phyloP scores from a whole-genome alignment of 2,329 filamentous ascomycete species.

The Pseudohalonectria lignicola region DNA sequence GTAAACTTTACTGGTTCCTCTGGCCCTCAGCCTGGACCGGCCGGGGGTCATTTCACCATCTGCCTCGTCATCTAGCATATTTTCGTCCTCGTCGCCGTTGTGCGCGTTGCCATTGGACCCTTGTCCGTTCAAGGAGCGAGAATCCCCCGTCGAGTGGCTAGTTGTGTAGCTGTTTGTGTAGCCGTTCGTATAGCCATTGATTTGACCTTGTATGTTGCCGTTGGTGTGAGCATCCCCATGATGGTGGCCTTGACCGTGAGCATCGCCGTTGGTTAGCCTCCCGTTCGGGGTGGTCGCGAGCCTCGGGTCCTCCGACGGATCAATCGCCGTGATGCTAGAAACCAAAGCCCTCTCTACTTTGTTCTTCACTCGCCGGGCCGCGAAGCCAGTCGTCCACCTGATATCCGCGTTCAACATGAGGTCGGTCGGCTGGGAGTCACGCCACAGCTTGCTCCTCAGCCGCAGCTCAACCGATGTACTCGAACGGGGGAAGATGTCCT shows the following conservation, averaged over 20 bases:
- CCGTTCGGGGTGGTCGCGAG: conserved; percentile 14
- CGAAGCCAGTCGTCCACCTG: conserved; percentile 31
- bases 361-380: conserved; percentile 15
- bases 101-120: too few species aligned
- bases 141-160: conserved; percentile 6
- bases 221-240: conserved; percentile 1
- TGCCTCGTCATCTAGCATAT: conserved; percentile 23
- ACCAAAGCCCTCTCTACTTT: conserved; percentile 28
- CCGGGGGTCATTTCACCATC: conserved; percentile 39
- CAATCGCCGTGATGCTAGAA: conserved; percentile 30
- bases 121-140: too few species aligned
- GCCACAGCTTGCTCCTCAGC: conserved; percentile 22
- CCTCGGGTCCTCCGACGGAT: conserved; percentile 19
- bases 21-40: conserved; percentile 35
- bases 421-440: conserved; percentile 21
- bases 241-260: neutral
- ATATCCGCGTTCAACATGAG: conserved; percentile 38
- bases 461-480: conserved; percentile 18
- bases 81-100: conserved; percentile 30
- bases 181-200: conserved; percentile 9
- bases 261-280: conserved; percentile 10
- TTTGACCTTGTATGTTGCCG: conserved; percentile 4
- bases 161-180: conserved; percentile 7
- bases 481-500: conserved; percentile 27
- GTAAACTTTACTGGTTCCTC: conserved; percentile 39